phyloP scores from a whole-genome alignment of 75 land plant genomes.

The Ceratopteris richardii region DNA sequence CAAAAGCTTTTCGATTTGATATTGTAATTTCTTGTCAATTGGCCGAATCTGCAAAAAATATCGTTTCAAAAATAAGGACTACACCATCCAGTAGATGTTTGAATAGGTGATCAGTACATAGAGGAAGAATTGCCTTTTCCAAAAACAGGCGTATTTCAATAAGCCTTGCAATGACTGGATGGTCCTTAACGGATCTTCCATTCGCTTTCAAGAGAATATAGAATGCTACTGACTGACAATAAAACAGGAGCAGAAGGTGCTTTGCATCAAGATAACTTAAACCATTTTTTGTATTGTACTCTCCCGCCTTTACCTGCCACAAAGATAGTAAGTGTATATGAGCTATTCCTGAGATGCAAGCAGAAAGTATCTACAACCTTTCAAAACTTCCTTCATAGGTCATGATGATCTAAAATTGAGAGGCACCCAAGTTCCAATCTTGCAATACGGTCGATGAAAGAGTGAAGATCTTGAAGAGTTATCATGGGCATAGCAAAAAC shows the following conservation, averaged over 20 bases:
- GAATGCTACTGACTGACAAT: constrained; percentile 79
- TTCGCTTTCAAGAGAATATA: constrained; percentile 74
- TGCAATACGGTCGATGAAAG: too few species aligned
- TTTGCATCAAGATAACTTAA: constrained; percentile 94
- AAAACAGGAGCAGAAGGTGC: constrained; percentile 67
- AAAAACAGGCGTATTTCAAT: constrained; percentile 74
- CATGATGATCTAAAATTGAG: too few species aligned
- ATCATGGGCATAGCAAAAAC: too few species aligned
- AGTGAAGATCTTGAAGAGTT: too few species aligned
- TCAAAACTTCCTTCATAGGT: too few species aligned
- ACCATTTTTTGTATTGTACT: constrained; percentile 60
- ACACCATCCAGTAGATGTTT: too few species aligned
- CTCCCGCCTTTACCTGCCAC: constrained; percentile 60
- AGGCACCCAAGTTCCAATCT: too few species aligned
- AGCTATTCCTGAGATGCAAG: too few species aligned
- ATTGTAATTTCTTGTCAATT: constrained; percentile 35
- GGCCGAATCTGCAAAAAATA: constrained; percentile 26
- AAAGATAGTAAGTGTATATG: background rate
- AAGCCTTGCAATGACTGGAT: constrained; percentile 72
- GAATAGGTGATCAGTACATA: background rate
- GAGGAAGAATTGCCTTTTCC: constrained; percentile 56
- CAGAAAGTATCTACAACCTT: too few species aligned
- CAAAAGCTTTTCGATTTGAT: constrained; percentile 21
- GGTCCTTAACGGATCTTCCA: constrained; percentile 60
- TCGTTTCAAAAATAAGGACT: background rate